Conservation (phyloP, 352 stramenopile genomes). For the Globisporangium paroecandrum region DNA sequence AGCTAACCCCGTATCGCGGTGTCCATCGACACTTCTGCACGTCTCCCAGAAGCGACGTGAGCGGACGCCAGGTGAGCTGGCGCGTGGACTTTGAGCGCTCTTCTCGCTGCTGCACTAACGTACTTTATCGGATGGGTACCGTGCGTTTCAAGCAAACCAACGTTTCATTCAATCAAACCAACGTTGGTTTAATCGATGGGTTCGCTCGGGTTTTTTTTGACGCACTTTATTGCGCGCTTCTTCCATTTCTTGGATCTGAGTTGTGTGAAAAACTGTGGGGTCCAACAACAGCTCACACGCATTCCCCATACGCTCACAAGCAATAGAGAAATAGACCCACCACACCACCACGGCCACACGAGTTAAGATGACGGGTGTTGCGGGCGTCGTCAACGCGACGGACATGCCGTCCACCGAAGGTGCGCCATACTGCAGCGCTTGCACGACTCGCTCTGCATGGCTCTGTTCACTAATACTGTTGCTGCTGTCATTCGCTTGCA, state of each 20-base stretch:
- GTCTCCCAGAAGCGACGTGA: too few species aligned
- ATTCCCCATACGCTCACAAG: background rate
- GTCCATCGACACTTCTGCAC: too few species aligned
- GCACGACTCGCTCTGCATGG: background rate
- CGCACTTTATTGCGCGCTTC: background rate
- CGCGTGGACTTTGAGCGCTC: too few species aligned
- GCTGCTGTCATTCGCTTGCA: slow-evolving; percentile 5
- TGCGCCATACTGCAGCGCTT: background rate
- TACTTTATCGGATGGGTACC: background rate
- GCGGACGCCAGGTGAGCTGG: too few species aligned
- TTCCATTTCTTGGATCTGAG: slow-evolving; percentile 1
- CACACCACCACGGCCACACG: background rate
- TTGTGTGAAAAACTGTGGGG: background rate
- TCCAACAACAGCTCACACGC: background rate
- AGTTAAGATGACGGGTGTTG: background rate
- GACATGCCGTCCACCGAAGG: slow-evolving; percentile 15
- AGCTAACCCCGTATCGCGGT: background rate
- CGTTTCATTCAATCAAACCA: background rate
- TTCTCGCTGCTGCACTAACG: background rate
- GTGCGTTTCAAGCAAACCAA: background rate
- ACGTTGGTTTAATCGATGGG: background rate
- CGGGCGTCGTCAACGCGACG: background rate
- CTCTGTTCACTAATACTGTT: background rate
- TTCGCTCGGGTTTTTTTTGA: background rate
- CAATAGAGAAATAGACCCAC: background rate